Evolutionary conservation across 2,329 filamentous ascomycete species (phyloP), one percentile per base, ranked within the genome.

Genomic region (Metarhizium brunneum): DNA sequence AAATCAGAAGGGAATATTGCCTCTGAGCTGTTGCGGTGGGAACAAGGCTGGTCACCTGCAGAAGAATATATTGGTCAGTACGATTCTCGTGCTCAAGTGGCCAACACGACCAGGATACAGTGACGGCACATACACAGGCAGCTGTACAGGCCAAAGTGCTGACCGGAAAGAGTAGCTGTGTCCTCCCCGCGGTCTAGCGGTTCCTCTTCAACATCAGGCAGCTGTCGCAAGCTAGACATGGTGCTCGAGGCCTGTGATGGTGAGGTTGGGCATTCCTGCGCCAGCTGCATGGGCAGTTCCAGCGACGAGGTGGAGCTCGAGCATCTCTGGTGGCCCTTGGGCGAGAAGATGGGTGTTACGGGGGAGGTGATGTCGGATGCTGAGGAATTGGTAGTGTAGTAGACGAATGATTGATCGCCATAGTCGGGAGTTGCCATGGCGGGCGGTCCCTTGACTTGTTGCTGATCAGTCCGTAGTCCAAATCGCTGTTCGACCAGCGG

Each of bases 191-290:
- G 81, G 68, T 92, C 87, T 47, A 84, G 72, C 2, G 87, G 85
- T 65, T 95, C 91, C 69, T 96, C 92, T 65, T 91, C 82, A 20
- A 96, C 87, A 64, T 94, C 88, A 16, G 90, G 87, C 59, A 96
- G 76, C 53, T 79, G 80, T 58, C 82, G 79, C 71, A 89, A 89
- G 63, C 78, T 76, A 0, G 81, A 74, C 60, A 84, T 82, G 59
- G 63, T 62, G 53, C 65, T 59, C 73, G 72, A 50, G 52, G 63
- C 62, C 72, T 62, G 62, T 43, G 65, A 52, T 7, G 62, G 59
- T 35, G 62, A 60, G 13, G 57, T 40, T 8, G 62, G 57, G 32
- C 55, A 58, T 20, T 67, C 65, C 40, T 57, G 57, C 20, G 52
- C 52, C 50, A 35, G 71, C n/a, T 52, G 56, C 55, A 53, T 67